These are phyloP conservation scores for Leccinum sublutescens DNA, from an alignment of 768 basidiomycete genomes.

Conservation along the genomic window DNA sequence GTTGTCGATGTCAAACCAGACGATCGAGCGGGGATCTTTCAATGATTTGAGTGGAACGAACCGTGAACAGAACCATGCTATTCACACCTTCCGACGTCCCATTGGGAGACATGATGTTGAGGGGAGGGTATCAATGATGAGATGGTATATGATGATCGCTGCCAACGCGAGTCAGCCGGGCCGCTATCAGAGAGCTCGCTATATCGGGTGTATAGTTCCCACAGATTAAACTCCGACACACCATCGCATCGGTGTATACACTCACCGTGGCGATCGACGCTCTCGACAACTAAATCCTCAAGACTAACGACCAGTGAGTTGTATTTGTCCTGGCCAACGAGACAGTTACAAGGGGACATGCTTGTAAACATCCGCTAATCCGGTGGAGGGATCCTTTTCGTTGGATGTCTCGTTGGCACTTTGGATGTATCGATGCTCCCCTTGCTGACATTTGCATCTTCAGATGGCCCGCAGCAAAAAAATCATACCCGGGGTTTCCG, in stretches of 20 bases:
- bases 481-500: conserved; percentile 75
- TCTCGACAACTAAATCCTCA: conserved; percentile 39
- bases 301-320: conserved; percentile 44
- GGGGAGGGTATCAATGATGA: conserved; percentile 25
- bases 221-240: conserved; percentile 25
- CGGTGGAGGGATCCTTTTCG: conserved; percentile 16
- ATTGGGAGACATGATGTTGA: conserved; percentile 19
- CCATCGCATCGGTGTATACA: conserved; percentile 9
- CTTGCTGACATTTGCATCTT: conserved; percentile 20
- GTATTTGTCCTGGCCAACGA: conserved; percentile 19
- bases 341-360: neutral
- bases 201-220: conserved; percentile 26
- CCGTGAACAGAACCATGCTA: neutral
- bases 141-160: conserved; percentile 4
- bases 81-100: conserved; percentile 26
- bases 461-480: conserved; percentile 89
- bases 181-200: neutral
- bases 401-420: conserved; percentile 33
- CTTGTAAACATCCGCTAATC: neutral
- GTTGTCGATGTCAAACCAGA: conserved; percentile 89
- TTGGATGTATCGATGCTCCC: conserved; percentile 35
- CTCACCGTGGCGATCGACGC: conserved; percentile 25
- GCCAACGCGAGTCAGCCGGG: neutral
- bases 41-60: neutral
- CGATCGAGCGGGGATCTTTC: conserved; percentile 55